Evolutionary conservation across 1,284 basidiomycete genomes (phyloP).

Genomic region (Amylostereum chailletii): DNA sequence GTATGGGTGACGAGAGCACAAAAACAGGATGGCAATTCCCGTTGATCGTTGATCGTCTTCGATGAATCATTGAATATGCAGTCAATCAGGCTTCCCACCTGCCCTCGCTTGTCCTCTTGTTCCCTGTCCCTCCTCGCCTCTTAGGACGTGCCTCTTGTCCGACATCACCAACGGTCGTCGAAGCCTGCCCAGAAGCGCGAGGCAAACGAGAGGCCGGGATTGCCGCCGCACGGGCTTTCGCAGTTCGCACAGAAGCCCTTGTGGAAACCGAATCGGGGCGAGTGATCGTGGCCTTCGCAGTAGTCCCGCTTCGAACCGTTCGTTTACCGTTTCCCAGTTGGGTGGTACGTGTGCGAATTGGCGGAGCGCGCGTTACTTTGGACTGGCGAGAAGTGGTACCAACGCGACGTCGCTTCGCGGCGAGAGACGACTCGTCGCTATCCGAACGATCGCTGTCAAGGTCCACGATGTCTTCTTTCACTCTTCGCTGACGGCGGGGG

Average conservation of each 20-base stretch:
- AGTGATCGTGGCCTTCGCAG: neutral
- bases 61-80: too few relatives aligned
- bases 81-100: too few relatives aligned
- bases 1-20: neutral
- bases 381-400: neutral
- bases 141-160: too few relatives aligned
- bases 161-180: neutral
- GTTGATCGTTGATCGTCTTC: too few relatives aligned
- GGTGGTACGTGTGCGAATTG: neutral
- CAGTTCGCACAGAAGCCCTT: conserved; percentile 8
- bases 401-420: conserved; percentile 12
- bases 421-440: conserved; percentile 1
- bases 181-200: neutral
- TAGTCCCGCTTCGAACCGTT: neutral
- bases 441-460: neutral
- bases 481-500: conserved; percentile 8
- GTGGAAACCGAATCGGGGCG: conserved; percentile 5
- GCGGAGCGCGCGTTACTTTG: neutral
- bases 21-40: too few relatives aligned
- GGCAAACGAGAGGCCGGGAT: neutral
- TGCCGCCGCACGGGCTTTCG: conserved; percentile 2
- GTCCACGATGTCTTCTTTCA: conserved; percentile 7
- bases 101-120: too few relatives aligned
- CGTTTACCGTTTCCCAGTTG: too few relatives aligned
- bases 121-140: too few relatives aligned